Conservation (phyloP, 148 eudicot species). For the Fagopyrum esculentum region DNA sequence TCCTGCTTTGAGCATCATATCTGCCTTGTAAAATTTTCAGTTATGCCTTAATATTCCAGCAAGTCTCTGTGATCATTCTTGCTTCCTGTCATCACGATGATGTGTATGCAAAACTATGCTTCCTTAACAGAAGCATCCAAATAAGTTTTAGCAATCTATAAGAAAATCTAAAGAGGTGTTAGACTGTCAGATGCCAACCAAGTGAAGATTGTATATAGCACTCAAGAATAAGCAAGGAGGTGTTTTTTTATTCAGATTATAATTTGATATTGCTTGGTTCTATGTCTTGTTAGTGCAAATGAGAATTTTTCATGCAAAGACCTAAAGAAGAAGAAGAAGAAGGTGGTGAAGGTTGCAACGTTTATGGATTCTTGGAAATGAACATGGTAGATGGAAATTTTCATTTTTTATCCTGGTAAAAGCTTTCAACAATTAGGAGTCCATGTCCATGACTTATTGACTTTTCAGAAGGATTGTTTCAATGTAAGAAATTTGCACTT, state of each 20-base stretch:
- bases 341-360: slow-evolving; percentile 97
- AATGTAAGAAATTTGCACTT: slow-evolving; percentile 34
- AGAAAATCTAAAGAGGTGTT: not conserved
- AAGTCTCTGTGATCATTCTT: not conserved
- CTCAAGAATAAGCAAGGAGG: not conserved
- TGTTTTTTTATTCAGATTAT: not conserved
- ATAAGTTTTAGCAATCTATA: not conserved
- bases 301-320: slow-evolving; percentile 85
- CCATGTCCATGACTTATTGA: slow-evolving; percentile 69
- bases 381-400: slow-evolving; percentile 98
- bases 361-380: slow-evolving; percentile 87
- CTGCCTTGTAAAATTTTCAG: too few species aligned
- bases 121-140: not conserved
- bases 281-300: slow-evolving; percentile 60
- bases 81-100: not conserved
- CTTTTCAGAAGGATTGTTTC: slow-evolving; percentile 85
- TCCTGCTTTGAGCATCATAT: too few species aligned
- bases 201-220: not conserved
- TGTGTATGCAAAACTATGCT: not conserved
- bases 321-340: slow-evolving; percentile 95
- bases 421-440: slow-evolving; percentile 85
- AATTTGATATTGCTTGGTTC: not conserved
- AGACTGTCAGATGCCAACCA: not conserved
- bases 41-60: not conserved
- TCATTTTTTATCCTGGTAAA: slow-evolving; percentile 94